Conservation (phyloP, 768 basidiomycete species). For the Calocybe indica region DNA sequence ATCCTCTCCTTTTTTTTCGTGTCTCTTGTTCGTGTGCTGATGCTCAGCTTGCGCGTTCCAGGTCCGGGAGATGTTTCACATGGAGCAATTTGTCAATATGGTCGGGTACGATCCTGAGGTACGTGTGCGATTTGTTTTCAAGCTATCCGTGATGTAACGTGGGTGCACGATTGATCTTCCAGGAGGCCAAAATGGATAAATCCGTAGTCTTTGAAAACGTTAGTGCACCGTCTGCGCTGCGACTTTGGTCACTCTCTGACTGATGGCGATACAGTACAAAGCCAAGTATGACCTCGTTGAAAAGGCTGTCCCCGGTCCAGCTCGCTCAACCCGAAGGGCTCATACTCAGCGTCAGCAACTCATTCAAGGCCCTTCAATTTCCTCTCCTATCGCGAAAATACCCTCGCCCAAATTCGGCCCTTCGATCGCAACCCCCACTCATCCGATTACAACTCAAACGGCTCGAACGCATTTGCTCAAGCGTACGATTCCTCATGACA, state of each 20-base stretch:
- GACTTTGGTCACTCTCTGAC: conserved; percentile 5
- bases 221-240: conserved; percentile 15
- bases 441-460: no score
- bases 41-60: conserved; percentile 19
- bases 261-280: conserved; percentile 43
- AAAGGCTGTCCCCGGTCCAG: conserved; percentile 37
- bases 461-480: no score
- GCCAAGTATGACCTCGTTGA: conserved; percentile 55
- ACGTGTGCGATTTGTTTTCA: conserved; percentile 11
- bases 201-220: conserved; percentile 73
- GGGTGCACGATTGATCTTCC: conserved; percentile 1
- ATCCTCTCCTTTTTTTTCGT: neutral
- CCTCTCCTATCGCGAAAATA: conserved; percentile 16
- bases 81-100: conserved; percentile 75
- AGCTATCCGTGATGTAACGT: conserved; percentile 1
- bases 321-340: conserved; percentile 56
- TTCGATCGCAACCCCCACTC: conserved; percentile 17
- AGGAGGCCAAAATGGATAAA: conserved; percentile 72
- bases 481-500: no score
- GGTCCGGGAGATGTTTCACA: conserved; percentile 86
- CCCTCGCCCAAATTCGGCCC: conserved; percentile 14
- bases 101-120: conserved; percentile 75
- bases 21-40: neutral
- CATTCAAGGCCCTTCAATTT: conserved; percentile 24
- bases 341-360: conserved; percentile 48